A percentile compares a stretch with the other conserved stretches of the same genome.
Evolutionary conservation across 768 basidiomycete species (phyloP).

Genomic region (Lactarius trivialis): DNA sequence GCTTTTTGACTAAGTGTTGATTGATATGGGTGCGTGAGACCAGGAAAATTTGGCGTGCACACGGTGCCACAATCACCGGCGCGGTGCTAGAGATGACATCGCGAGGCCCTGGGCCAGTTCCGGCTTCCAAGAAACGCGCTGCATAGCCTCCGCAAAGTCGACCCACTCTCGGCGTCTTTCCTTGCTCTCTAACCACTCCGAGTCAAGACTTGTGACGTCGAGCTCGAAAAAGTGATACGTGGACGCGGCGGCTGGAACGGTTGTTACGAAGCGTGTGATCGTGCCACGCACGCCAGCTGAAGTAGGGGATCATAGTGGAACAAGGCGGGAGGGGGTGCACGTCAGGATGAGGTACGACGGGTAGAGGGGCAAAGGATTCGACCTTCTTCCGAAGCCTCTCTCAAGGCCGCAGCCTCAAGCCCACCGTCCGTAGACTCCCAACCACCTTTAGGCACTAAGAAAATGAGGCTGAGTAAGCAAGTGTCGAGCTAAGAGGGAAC

Average conservation of each 20-base stretch:
- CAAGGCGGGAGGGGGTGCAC: slow-evolving; percentile 35
- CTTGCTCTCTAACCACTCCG: slow-evolving; percentile 73
- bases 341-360: slow-evolving; percentile 69
- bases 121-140: slow-evolving; percentile 75
- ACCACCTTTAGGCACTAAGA: slow-evolving; percentile 84
- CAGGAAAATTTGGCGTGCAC: neutral
- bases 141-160: slow-evolving; percentile 73
- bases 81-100: slow-evolving; percentile 62
- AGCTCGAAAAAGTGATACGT: slow-evolving; percentile 91
- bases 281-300: slow-evolving; percentile 84
- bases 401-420: slow-evolving; percentile 81
- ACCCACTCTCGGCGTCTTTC: slow-evolving; percentile 86
- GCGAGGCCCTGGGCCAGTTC: slow-evolving; percentile 73
- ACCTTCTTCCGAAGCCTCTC: slow-evolving; percentile 96
- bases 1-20: neutral
- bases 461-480: slow-evolving; percentile 12
- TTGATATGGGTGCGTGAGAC: neutral
- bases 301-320: slow-evolving; percentile 24
- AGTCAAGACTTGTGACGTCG: slow-evolving; percentile 69
- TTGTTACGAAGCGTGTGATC: slow-evolving; percentile 79
- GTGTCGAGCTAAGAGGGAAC: slow-evolving; percentile 2
- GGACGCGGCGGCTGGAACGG: slow-evolving; percentile 68
- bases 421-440: slow-evolving; percentile 78
- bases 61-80: slow-evolving; percentile 32
- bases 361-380: slow-evolving; percentile 75